Base-by-base conservation (phyloP, 2,329 filamentous ascomycete species). In the Colletotrichum melonis region DNA sequence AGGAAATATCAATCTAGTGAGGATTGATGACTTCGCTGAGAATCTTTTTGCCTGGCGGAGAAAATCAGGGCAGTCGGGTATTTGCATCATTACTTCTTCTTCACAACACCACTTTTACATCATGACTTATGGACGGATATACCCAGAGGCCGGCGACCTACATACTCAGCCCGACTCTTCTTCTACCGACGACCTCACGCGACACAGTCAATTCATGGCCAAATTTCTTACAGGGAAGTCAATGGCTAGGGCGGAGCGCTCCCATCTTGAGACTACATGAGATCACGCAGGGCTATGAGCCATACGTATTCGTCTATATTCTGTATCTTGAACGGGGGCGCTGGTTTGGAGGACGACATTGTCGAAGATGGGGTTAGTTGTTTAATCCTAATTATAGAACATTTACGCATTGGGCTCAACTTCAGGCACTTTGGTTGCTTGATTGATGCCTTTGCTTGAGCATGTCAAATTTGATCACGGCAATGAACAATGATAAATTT, bases 121-220 rank as follows among this genome's bases (percentile, higher is more conserved):
- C 58, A 69, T 24, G 65, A 63, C 38, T 63, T 58, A 72, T 52
- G 35, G 69, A 72, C 64, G 69, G 38, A 63, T 69, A 72, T 72
- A 72, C 69, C 69, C 65, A 69, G 52, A 72, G 69, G 69, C 69
- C 69, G 69, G 69, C 69, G 69, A 72, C 69, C 69, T 72, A 72
- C 69, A 72, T 68, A 69, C 38, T 72, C 69, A 63, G 69, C 69
- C 64, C 16, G 49, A 72, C 64, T 72, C 69, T 72, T 69, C 58
- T 72, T 72, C 69, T 69, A 52, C 12, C 24, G 3, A 58, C 52
- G 24, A 55, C 22, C 24, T 32, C 46, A 22, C 4, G 11, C 22
- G 35, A 46, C 2, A 2, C 22, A 4, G 28, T 22, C 46, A 14
- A n/a, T n/a, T 38, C 32, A 16, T 26, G 35, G 4, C 12, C 2